These are phyloP conservation scores for Macadamia tetraphylla DNA, from an alignment of 164 flowering plant genomes.

Conservation along the genomic window DNA sequence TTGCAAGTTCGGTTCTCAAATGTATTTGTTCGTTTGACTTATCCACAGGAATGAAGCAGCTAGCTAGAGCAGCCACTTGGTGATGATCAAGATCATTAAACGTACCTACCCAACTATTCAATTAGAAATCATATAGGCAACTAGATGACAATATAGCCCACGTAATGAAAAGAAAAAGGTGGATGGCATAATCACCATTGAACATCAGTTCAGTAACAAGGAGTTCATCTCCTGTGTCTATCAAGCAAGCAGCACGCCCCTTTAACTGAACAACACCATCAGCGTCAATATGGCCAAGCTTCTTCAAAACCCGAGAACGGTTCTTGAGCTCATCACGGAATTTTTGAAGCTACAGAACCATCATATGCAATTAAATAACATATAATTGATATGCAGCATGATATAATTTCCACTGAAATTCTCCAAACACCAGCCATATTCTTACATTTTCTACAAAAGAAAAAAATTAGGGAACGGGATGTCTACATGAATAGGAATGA, in stretches of 20 bases:
- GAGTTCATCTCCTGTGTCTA: conserved; percentile 98
- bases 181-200: conserved; percentile 51
- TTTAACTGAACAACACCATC: conserved; percentile 94
- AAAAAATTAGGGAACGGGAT: neutral
- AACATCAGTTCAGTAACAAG: conserved; percentile 98
- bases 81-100: conserved; percentile 96
- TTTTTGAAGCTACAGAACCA: conserved; percentile 78
- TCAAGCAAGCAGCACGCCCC: conserved; percentile 97
- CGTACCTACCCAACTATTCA: conserved; percentile 47
- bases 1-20: conserved; percentile 82
- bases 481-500: neutral
- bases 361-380: conserved; percentile 6
- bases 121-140: conserved; percentile 5
- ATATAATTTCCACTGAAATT: neutral
- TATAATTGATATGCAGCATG: neutral
- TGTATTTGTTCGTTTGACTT: conserved; percentile 83
- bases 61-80: conserved; percentile 95
- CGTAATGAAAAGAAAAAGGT: neutral
- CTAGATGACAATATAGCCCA: neutral
- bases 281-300: conserved; percentile 95
- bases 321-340: conserved; percentile 93
- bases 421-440: no score
- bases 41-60: conserved; percentile 97
- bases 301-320: conserved; percentile 87
- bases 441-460: no score